Evolutionary conservation across 768 basidiomycete genomes (phyloP), one percentile per base, ranked within the genome.

Genomic region (Russula dissimulans): DNA sequence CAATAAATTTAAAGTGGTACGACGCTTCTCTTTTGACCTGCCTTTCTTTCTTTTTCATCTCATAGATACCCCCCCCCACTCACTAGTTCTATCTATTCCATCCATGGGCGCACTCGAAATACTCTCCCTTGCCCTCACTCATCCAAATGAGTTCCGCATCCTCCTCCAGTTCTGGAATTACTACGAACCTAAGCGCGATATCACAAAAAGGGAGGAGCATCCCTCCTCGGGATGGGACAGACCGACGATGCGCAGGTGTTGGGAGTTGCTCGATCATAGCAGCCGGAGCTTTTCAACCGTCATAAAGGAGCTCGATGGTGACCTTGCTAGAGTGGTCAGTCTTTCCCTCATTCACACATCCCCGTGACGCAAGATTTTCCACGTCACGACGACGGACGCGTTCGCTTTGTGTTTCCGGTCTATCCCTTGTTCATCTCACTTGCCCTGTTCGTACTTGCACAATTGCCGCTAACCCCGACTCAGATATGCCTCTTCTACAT

Each of bases 401-500:
- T 32, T 18, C 32, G 4, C 48, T 15, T 49, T 48, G 29, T 32
- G 15, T 9, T 7, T 15, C 18, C 14, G 5, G 11, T 32, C 17
- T n/a, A 18, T 11, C 18, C 49, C 31, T 22, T 51, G 4, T 8
- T n/a, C 22, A 26, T 26, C 22, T 26, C 22, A 26, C 22, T 36
- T 38, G 34, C 34, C 3, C 2, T 15, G 43, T 32, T 46, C n/a
- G 22, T 49, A 14, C 65, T 4, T 63, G 56, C 59, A 22, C 7
- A 34, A 47, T 44, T 52, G 12, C n/a, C 1, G 17, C 51, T 34
- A 36, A 57, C 43, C 29, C 7, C n/a, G 11, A 44, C 49, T 15
- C 63, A 97, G 95, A 86, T 97, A 65, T 93, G 90, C 71, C 73
- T 98, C 61, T 98, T 97, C 73, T 99, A 98, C 73, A 82, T 99